Base-by-base conservation (phyloP, 2,329 filamentous ascomycete genomes). In the Fusarium illudens region DNA sequence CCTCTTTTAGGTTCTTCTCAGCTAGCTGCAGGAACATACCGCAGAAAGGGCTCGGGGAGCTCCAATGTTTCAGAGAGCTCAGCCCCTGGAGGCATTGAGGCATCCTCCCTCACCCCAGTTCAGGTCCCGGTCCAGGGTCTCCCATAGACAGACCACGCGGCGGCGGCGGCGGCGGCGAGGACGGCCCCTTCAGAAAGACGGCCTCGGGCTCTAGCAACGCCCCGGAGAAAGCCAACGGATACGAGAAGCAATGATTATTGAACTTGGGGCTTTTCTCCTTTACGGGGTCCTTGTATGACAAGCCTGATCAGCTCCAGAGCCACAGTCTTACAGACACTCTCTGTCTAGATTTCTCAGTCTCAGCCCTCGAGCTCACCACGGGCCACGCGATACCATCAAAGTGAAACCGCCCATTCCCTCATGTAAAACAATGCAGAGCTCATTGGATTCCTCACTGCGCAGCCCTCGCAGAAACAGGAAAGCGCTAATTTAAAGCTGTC, bases 11-110 rank as follows among this genome's bases (percentile, higher is more conserved):
- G 15, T 59, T 37, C 13, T 22, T 65, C 15, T 27, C 39, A 46
- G 27, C 25, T 27, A 58, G 62, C 50, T 49, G 58, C 36, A 57
- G 53, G 54, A 66, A 46, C 62, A 57, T 62, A 49, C 54, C 65
- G 22, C 12, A 15, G 4, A 17, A 27, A 20, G 22, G 39, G 39
- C 22, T 27, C 39, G 22, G 39, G 22, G 51, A 44, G 32, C 58
- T 66, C 51, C 60, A 46, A 72, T 72, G 70, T 72, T 72, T 71
- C 70, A 71, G 67, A 20, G 62, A 68, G 58, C 53, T 71, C 58
- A 60, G 61, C 65, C 66, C n/a, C n/a, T n/a, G n/a, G n/a, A n/a
- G n/a, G n/a, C n/a, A n/a, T n/a, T n/a, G n/a, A n/a, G n/a, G n/a
- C n/a, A n/a, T n/a, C n/a, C n/a, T 50, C 66, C 50, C 20, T 22